Evolutionary conservation across 805 yeast species (phyloP).

Genomic region (Metschnikowia amazonensis): DNA sequence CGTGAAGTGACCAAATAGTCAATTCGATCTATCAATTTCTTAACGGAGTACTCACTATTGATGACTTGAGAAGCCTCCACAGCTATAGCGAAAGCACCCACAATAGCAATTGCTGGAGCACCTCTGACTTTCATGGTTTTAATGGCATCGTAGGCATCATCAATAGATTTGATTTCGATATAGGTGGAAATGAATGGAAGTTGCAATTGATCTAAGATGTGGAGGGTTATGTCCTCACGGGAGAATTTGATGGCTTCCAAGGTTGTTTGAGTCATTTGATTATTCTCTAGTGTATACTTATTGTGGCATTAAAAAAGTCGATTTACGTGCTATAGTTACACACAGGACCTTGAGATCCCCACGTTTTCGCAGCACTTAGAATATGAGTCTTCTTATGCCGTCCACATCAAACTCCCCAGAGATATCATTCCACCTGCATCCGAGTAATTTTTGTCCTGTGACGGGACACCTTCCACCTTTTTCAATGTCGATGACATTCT

Average conservation of each 20-base stretch:
- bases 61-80: conserved; percentile 53
- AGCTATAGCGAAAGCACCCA: conserved; percentile 79
- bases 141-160: conserved; percentile 81
- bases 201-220: conserved; percentile 73
- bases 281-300: not conserved
- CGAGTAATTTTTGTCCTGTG: conserved; percentile 66
- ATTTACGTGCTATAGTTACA: not conserved
- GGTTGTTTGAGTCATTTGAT: conserved; percentile 17
- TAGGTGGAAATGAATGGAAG: conserved; percentile 79
- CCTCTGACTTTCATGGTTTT: conserved; percentile 93
- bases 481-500: not conserved
- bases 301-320: conserved; percentile 2
- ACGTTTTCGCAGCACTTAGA: conserved; percentile 29
- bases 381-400: conserved; percentile 71
- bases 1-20: conserved; percentile 71
- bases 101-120: conserved; percentile 97
- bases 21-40: conserved; percentile 44
- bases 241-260: conserved; percentile 67
- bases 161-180: conserved; percentile 55
- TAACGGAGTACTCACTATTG: conserved; percentile 24
- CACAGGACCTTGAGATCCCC: conserved; percentile 7
- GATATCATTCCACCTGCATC: conserved; percentile 62
- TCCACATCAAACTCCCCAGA: conserved; percentile 65
- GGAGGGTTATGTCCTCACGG: conserved; percentile 41
- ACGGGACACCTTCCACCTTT: conserved; percentile 78